phyloP scores from a whole-genome alignment of 176 grass and related monocot species.

The Thinopyrum elongatum region DNA sequence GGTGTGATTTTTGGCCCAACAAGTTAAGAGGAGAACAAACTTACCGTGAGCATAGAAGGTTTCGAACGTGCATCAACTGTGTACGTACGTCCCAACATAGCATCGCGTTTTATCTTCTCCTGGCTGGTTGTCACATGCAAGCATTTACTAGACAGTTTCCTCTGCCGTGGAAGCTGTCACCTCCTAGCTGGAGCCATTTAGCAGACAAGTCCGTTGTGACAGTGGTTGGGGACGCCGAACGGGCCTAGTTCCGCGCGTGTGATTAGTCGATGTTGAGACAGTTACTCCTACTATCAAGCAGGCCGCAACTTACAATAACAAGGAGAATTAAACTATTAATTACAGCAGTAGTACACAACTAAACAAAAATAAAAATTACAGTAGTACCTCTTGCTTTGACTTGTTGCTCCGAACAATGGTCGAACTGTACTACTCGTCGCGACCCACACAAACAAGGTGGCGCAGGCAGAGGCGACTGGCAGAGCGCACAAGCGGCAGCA shows the following conservation, averaged over 20 bases:
- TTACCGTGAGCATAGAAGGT: no score
- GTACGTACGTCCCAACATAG: background rate
- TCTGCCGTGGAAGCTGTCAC: background rate
- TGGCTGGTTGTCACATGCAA: background rate
- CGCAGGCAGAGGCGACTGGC: background rate
- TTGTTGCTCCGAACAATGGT: background rate
- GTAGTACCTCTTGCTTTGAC: background rate
- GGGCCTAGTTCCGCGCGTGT: background rate
- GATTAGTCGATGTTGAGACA: background rate
- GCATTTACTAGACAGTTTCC: background rate
- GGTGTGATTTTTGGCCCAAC: no score
- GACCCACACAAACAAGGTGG: background rate
- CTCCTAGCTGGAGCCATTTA: background rate
- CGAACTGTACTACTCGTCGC: background rate
- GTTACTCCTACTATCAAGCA: background rate
- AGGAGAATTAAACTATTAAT: background rate
- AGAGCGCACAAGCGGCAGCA: background rate
- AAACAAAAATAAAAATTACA: no score
- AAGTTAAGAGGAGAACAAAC: no score
- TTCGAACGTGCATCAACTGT: no score
- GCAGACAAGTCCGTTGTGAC: background rate
- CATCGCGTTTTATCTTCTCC: background rate
- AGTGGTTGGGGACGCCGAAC: background rate
- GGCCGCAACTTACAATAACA: background rate
- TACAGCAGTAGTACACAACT: no score